Evolutionary conservation across 2,329 filamentous ascomycete genomes (phyloP).

Genomic region (Pseudogymnoascus sp.): DNA sequence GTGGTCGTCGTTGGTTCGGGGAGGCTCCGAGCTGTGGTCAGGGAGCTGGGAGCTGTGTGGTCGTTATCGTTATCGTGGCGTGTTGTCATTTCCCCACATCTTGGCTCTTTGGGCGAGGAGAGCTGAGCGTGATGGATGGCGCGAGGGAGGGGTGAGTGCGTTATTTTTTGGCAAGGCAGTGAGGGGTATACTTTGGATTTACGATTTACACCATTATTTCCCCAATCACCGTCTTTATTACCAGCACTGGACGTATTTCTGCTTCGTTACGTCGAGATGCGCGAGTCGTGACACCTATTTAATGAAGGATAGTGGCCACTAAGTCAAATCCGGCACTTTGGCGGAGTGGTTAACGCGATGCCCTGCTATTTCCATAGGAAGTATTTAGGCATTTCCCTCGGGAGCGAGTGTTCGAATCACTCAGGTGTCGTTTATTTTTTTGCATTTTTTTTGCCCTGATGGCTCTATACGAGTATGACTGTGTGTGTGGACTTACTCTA

Average conservation of each 20-base stretch:
- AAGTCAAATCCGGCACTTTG: constrained; percentile 6
- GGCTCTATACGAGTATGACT: too few species aligned
- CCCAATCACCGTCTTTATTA: not conserved
- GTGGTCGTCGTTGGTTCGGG: not conserved
- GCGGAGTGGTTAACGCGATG: constrained; percentile 12
- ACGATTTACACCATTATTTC: not conserved
- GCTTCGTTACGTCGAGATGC: not conserved
- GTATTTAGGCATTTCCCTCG: constrained; percentile 11
- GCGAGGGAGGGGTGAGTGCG: not conserved
- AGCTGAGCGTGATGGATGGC: not conserved
- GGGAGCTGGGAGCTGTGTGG: not conserved
- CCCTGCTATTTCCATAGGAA: constrained; percentile 1
- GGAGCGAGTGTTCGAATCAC: constrained; percentile 12
- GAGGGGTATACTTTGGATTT: not conserved
- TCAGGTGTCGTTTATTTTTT: constrained; percentile 8
- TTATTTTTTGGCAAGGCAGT: not conserved
- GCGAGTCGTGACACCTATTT: not conserved
- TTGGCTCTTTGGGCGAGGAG: not conserved
- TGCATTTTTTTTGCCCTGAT: not conserved
- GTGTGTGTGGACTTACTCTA: too few species aligned
- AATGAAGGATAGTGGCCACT: not conserved
- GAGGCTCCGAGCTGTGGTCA: not conserved
- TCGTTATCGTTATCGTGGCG: not conserved
- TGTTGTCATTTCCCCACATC: not conserved
- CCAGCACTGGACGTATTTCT: not conserved